A percentile compares a stretch with the other conserved stretches of the same genome.
Evolutionary conservation across 1,284 basidiomycete genomes (phyloP).

Genomic region (Trichosporon sp.): DNA sequence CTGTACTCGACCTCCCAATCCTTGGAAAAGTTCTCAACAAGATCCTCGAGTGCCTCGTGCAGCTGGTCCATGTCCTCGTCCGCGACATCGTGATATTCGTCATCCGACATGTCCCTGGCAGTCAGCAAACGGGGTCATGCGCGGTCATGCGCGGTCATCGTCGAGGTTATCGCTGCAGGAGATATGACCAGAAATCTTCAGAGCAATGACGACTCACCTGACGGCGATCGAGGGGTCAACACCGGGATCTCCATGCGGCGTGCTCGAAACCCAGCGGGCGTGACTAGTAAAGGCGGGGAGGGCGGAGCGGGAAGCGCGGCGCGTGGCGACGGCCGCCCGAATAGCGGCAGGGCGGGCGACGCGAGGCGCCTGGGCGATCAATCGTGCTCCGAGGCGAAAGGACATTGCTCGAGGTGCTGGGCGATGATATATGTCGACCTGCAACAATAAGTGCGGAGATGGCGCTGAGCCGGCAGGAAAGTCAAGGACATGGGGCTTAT

Average conservation of each 20-base stretch:
- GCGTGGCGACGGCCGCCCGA: neutral
- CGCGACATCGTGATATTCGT: conserved; percentile 73
- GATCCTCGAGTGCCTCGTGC: conserved; percentile 74
- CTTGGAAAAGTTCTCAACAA: conserved; percentile 68
- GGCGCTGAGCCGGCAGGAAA: neutral
- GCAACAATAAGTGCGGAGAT: neutral
- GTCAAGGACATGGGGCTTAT: too few species aligned
- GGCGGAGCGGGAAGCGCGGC: neutral
- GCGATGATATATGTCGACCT: neutral
- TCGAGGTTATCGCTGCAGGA: too few species aligned
- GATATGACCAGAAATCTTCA: too few species aligned
- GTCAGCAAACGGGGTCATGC: neutral
- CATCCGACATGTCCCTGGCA: conserved; percentile 31
- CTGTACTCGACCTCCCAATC: conserved; percentile 90
- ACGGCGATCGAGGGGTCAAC: conserved; percentile 30
- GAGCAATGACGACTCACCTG: conserved; percentile 21
- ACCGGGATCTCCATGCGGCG: conserved; percentile 30
- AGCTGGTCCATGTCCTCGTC: conserved; percentile 81
- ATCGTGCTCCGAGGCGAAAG: neutral
- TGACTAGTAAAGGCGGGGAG: neutral
- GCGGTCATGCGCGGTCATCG: too few species aligned
- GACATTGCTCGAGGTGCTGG: neutral
- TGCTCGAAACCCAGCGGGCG: conserved; percentile 15
- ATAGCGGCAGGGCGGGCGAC: neutral
- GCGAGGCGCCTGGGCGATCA: neutral